Evolutionary conservation across 768 basidiomycete genomes (phyloP).

Genomic region (Tephrocybe sp.): DNA sequence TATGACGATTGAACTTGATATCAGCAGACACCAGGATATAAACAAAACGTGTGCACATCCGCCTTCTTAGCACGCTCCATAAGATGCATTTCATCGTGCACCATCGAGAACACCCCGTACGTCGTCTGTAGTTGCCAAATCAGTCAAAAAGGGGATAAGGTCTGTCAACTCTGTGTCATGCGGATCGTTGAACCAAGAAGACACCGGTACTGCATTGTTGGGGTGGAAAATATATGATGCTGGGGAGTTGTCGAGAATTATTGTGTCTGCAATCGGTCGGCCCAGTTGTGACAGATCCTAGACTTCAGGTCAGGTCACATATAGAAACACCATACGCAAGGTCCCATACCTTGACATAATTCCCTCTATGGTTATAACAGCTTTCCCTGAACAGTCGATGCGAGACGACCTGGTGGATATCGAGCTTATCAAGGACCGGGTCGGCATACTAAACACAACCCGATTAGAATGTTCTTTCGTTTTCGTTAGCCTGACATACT

Average conservation of each 20-base stretch:
- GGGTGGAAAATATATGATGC: slow-evolving; percentile 99
- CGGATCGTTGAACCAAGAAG: slow-evolving; percentile 99
- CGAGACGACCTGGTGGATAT: slow-evolving; percentile 86
- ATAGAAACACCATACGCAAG: neutral
- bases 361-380: slow-evolving; percentile 98
- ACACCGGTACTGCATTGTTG: slow-evolving; percentile 98
- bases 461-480: slow-evolving; percentile 2
- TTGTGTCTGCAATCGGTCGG: slow-evolving; percentile 88
- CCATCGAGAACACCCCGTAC: slow-evolving; percentile 91
- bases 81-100: slow-evolving; percentile 47
- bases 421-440: slow-evolving; percentile 96
- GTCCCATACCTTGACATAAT: slow-evolving; percentile 93
- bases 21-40: slow-evolving; percentile 13
- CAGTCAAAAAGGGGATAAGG: slow-evolving; percentile 89
- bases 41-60: slow-evolving; percentile 14
- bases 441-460: slow-evolving; percentile 79
- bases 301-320: neutral
- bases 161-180: slow-evolving; percentile 98
- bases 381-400: slow-evolving; percentile 97
- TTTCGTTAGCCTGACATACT: slow-evolving; percentile 41
- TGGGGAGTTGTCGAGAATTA: slow-evolving; percentile 98
- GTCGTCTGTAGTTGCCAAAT: slow-evolving; percentile 82
- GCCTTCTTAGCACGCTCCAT: slow-evolving; percentile 8
- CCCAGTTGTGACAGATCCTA: slow-evolving; percentile 97
- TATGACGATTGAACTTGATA: slow-evolving; percentile 12